Base-by-base conservation (phyloP, 257 asterid genomes). In the Scutellaria barbata region DNA sequence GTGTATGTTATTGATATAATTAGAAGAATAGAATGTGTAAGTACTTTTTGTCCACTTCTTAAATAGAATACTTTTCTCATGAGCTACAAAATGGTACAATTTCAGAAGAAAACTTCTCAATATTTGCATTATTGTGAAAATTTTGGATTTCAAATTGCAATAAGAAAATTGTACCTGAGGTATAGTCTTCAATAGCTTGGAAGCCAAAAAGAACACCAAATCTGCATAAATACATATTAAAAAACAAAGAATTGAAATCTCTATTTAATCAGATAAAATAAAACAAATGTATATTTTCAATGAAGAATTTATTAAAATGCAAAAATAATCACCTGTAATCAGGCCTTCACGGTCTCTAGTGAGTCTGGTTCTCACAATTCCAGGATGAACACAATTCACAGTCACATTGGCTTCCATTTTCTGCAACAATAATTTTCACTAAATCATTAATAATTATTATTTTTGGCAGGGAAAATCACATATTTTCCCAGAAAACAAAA, bases 331-430 rank as follows among this genome's bases (percentile, higher is more conserved):
- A 94, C 99, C 98, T 8, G 96, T 89, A 66, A 89, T 35, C 17
- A 89, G 77, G 78, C 98, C 99, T 74, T 95, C 98, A 17, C 98
- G 90, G 72, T 95, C 99, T 72, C 98, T 71, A 14, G 97, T 95
- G 66, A 95, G 96, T 43, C 94, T 56, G n/a, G 99, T 95, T 80
- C 99, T 85, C 47, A 88, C 98, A 57, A 95, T 89, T 50, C 99
- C 99, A 35, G 99, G 99, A 79, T 95, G 96, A 56, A 92, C 99
- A 75, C 95, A 92, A 68, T 95, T 95, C 22, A 72, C 94, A 25
- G 95, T 89, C 81, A 92, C 95, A 67, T 92, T 88, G 74, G 97
- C 92, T 68, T 77, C 86, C 95, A 82, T 92, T 82, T 85, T 77
- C 99, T 95, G 86, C 80, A 71, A 62, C 71, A 83, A 62, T 79